Evolutionary conservation across 2,329 filamentous ascomycete species (phyloP).

Genomic region (Shiraia sp.): DNA sequence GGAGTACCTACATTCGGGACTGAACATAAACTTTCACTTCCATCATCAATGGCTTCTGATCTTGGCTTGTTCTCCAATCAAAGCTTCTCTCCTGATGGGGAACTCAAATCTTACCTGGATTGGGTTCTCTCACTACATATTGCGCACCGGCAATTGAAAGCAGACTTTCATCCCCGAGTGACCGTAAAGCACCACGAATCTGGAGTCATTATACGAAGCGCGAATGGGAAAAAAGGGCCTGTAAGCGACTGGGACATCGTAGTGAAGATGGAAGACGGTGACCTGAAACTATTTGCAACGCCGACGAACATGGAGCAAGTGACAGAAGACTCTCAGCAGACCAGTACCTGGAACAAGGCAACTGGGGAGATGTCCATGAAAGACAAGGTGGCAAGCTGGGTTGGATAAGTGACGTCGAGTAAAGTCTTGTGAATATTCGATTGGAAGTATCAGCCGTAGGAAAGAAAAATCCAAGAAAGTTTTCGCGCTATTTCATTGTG

Average conservation of each 20-base stretch:
- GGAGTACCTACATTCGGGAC: conserved; percentile 40
- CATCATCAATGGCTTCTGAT: conserved; percentile 29
- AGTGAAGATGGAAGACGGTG: conserved; percentile 22
- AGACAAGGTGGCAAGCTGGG: conserved; percentile 32
- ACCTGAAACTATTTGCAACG: conserved; percentile 16
- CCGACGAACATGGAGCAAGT: conserved; percentile 5
- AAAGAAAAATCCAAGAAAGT: background rate
- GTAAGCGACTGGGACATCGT: conserved; percentile 23
- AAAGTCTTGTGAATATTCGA: too few relatives aligned
- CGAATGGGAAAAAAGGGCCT: conserved; percentile 22
- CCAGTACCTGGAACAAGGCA: conserved; percentile 30
- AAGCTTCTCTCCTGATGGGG: conserved; percentile 32
- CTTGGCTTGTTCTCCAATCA: conserved; percentile 35
- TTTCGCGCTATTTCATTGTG: too few relatives aligned
- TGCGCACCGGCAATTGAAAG: conserved; percentile 32
- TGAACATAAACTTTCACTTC: conserved; percentile 39
- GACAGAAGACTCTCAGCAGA: conserved; percentile 14
- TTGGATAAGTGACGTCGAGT: conserved; percentile 8
- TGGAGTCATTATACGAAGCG: conserved; percentile 25
- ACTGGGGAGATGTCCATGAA: conserved; percentile 15
- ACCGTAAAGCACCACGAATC: conserved; percentile 24
- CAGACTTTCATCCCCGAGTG: conserved; percentile 23
- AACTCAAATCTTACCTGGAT: conserved; percentile 37
- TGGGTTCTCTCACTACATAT: conserved; percentile 39
- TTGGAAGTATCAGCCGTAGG: background rate